A percentile compares a stretch with the other conserved stretches of the same genome.
Evolutionary conservation across 495 filamentous ascomycete genomes (phyloP).

Genomic region (Clavariopsis aquatica): DNA sequence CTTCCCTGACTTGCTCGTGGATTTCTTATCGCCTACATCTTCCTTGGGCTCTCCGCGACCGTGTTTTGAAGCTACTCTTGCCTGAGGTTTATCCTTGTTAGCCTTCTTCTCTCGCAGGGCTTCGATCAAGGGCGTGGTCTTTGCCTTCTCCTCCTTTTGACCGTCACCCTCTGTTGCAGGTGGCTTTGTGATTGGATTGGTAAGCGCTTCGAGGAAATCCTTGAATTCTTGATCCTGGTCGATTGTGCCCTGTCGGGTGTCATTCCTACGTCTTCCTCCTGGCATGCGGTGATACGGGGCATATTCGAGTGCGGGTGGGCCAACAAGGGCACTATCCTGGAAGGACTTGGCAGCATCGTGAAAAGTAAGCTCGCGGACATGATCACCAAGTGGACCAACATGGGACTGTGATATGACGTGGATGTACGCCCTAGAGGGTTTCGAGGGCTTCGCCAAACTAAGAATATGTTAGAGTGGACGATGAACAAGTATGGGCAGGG

Average conservation of each 20-base stretch:
- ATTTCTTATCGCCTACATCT: slow-evolving; percentile 54
- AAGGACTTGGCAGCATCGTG: slow-evolving; percentile 71
- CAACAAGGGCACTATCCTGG: slow-evolving; percentile 67
- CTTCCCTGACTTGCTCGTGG: slow-evolving; percentile 35
- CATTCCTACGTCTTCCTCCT: slow-evolving; percentile 66
- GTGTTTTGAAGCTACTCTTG: slow-evolving; percentile 53
- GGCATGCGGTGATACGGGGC: slow-evolving; percentile 80
- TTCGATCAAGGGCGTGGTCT: slow-evolving; percentile 85
- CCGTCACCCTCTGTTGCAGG: slow-evolving; percentile 56
- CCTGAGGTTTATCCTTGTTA: slow-evolving; percentile 68
- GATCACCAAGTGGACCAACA: slow-evolving; percentile 62
- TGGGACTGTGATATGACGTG: slow-evolving; percentile 65
- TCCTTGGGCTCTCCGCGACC: slow-evolving; percentile 56
- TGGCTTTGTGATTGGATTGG: slow-evolving; percentile 67
- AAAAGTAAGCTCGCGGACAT: slow-evolving; percentile 65
- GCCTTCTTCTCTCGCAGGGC: slow-evolving; percentile 89
- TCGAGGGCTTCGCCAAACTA: slow-evolving; percentile 76
- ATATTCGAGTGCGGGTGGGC: slow-evolving; percentile 76
- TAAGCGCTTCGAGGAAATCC: slow-evolving; percentile 82
- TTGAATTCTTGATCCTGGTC: slow-evolving; percentile 96
- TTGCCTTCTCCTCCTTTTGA: slow-evolving; percentile 66
- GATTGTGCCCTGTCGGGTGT: slow-evolving; percentile 88
- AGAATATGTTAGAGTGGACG: slow-evolving; percentile 5
- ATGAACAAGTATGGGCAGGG: neutral
- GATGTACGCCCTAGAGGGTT: slow-evolving; percentile 75